Base-by-base conservation (phyloP, 2,329 filamentous ascomycete species). In the Microsporum ferrugineum region DNA sequence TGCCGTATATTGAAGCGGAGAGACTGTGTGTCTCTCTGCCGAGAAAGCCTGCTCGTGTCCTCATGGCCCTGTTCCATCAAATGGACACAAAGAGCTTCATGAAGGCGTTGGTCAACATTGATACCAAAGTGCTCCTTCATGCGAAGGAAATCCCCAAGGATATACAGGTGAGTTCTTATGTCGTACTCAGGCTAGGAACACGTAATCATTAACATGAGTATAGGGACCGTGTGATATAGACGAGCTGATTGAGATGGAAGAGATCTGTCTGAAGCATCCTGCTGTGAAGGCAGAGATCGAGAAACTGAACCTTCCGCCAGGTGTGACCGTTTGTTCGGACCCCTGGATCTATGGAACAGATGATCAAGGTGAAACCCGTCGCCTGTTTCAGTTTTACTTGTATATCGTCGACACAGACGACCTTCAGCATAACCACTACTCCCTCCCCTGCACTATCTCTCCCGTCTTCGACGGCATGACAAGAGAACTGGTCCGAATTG, bases 331-430 rank as follows among this genome's bases (percentile, higher is more conserved):
- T 23, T 80, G 83, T 63, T 77, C 78, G 58, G 83, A 85, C 64
- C 82, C 82, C 0, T 91, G 87, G 88, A 88, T 88, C 41, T 91
- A 89, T 64, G 83, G 80, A 70, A 73, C 70, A 0, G 74, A 76
- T 3, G 70, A 74, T 53, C 63, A 66, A 14, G 73, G 75, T 3
- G 74, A 76, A 60, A 67, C 66, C 4, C 71, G 74, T 3, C 73
- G 74, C 1, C 56, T 76, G 58, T 71, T 72, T 63, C 74, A 76
- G 64, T 75, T 72, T 62, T 76, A 75, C 61, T 73, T 76, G 71
- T 76, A 88, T 72, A 79, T 87, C 72, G 77, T 83, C 27, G 84
- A 86, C 65, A 83, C 84, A 1, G 73, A 76, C 34, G 85, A 88
- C 68, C 67, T 81, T 0, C 85, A 89, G 67, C 82, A 81, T 47